Evolutionary conservation across 768 basidiomycete genomes (phyloP), one percentile per base, ranked within the genome.

Genomic region (Hericium alpestre): DNA sequence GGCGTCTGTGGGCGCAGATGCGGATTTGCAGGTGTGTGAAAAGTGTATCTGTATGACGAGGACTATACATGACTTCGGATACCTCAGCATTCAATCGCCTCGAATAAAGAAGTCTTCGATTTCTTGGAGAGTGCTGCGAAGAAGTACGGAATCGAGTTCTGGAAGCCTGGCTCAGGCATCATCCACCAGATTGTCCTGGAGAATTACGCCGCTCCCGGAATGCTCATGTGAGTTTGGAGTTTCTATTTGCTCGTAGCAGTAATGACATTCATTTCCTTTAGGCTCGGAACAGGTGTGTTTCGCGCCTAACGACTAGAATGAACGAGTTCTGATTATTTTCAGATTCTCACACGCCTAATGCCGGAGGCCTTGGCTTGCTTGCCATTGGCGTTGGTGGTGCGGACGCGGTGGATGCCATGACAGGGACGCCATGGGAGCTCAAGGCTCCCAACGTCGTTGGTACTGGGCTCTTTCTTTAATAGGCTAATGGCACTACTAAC

Each of bases 331-430:
- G 1, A 18, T 18, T 3, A n/a, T 46, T 32, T 7, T 61, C 69
- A 83, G 95, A 98, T 70, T 94, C 91, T 22, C 96, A 99, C 70
- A 98, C 96, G 1, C 96, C 96, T 1, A 98, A 99, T 68, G 96
- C 96, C 53, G 93, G 95, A 56, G 96, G 96, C 27, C 81, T 99
- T 53, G 95, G 96, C 11, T 80, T 93, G 77, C 80, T 99, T 59
- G 96, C 96, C 4, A 96, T 98, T 55, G 96, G 96, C 53, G 95
- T 99, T n/a, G 96, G 96, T 59, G 96, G 96, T 56, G 96, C 95
- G 38, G 96, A 99, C 66, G 93, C 93, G 22, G 94, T 98, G 18
- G 96, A 99, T 70, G 95, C 93, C 9, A 87, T 99, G 84, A 97
- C 94, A 2, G 92, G 89, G 52, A 97, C 93, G 11, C 93, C 95